phyloP scores from a whole-genome alignment of 139 green algal species.

The Mychonastes homosphaera region DNA sequence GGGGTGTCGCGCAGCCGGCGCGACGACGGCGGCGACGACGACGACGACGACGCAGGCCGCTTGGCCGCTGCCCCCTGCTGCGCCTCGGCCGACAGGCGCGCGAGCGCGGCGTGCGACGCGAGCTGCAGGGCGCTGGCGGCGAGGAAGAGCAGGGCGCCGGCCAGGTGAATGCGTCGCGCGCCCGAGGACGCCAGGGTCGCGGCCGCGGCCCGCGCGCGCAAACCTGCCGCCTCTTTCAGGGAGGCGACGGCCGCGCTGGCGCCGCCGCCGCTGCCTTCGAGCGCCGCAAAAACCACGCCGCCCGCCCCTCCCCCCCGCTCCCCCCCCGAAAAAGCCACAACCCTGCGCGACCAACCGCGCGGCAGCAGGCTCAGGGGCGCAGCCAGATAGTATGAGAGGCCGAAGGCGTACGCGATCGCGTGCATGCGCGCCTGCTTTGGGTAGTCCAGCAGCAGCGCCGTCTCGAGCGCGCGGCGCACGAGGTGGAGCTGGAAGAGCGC shows the following conservation, averaged over 20 bases:
- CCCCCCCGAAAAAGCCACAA: neutral
- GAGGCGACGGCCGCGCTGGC: neutral
- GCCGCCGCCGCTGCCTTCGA: neutral
- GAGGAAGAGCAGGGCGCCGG: constrained; percentile 36
- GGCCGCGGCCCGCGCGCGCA: too few relatives aligned
- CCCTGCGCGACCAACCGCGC: neutral
- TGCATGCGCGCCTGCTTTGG: constrained; percentile 53
- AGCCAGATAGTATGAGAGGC: constrained; percentile 26
- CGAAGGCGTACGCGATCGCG: constrained; percentile 66
- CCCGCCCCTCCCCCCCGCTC: neutral
- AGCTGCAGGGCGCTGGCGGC: constrained; percentile 42
- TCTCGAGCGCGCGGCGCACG: constrained; percentile 43
- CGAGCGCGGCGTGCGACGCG: constrained; percentile 37
- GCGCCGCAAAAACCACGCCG: neutral
- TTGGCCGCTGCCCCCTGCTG: constrained; percentile 1
- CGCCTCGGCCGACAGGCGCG: constrained; percentile 14
- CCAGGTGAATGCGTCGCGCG: neutral
- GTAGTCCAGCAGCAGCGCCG: constrained; percentile 37
- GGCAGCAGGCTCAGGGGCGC: neutral
- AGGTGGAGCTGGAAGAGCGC: constrained; percentile 50
- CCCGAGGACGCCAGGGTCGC: neutral
- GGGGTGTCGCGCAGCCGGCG: neutral
- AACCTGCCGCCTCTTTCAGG: too few relatives aligned
- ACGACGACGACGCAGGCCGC: neutral
- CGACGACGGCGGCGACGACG: neutral